Base-by-base conservation (phyloP, 2,329 filamentous ascomycete genomes). In the Truncatella angustata region DNA sequence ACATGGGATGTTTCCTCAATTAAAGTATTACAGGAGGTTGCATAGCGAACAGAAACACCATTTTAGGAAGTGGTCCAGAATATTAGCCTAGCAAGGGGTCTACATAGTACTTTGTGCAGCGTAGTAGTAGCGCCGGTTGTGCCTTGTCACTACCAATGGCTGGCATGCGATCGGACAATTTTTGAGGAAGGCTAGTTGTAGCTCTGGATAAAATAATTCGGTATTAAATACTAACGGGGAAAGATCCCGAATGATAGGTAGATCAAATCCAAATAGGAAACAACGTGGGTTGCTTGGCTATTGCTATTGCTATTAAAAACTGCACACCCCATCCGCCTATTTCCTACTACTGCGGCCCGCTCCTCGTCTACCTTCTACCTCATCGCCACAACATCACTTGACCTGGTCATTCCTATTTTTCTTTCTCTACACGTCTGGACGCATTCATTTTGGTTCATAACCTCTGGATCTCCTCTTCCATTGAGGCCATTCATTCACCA, bases 401-500 rank as follows among this genome's bases (percentile, higher is more conserved):
- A 40, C 47, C 35, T 42, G 14, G 21, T 16, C 16, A 49, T 49
- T 49, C 36, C 21, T 50, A 50, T 42, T 30, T 46, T 40, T 23
- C 42, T 36, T 30, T 50, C 26, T 42, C 40, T 51, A 49, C 50
- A 49, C 49, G 53, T 56, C 54, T 53, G 52, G 54, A 56, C 53
- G 49, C 58, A 51, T 57, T 50, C 54, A 49, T 60, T 60, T 53
- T 59, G 53, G 58, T 63, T 59, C 50, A 42, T 57, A 50, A 44
- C 39, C 52, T 60, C 53, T 46, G 52, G 58, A 48, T 45, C 44
- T 35, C 44, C 49, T 51, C 37, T 45, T 55, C 57, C 56, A 34
- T n/a, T 21, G 24, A 42, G 14, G 39, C n/a, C 49, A 44, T n/a
- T 44, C 20, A 52, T 45, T 52, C 57, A 54, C 56, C 54, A 46